phyloP scores from a whole-genome alignment of 495 filamentous ascomycete genomes.

The Hypoxylon cercidicola region DNA sequence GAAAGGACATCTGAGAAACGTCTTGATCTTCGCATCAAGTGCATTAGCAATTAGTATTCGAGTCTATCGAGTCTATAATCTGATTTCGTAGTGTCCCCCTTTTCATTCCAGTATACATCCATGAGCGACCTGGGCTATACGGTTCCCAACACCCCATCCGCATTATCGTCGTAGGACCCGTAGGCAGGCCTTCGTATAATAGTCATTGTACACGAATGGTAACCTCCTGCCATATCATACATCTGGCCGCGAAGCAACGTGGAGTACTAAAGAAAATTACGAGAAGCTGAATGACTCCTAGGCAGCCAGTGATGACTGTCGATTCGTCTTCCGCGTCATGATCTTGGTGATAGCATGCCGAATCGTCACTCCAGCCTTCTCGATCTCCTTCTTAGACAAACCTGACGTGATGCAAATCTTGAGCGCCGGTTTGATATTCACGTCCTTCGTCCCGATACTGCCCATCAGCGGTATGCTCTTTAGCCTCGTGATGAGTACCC shows the following conservation, averaged over 20 bases:
- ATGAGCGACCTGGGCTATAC: constrained; percentile 4
- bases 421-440: constrained; percentile 76
- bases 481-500: constrained; percentile 85
- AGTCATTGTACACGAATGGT: constrained; percentile 18
- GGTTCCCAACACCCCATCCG: constrained; percentile 8
- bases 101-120: constrained; percentile 23
- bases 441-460: constrained; percentile 65
- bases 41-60: constrained; percentile 48
- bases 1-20: background rate
- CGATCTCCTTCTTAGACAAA: constrained; percentile 90
- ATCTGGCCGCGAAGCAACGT: constrained; percentile 16
- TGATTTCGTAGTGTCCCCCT: constrained; percentile 18
- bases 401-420: constrained; percentile 92
- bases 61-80: constrained; percentile 40
- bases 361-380: constrained; percentile 88
- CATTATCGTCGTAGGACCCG: constrained; percentile 14
- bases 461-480: constrained; percentile 76
- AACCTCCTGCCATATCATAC: constrained; percentile 13
- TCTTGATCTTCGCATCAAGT: background rate
- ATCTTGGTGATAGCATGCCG: constrained; percentile 96
- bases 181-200: constrained; percentile 17
- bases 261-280: constrained; percentile 13
- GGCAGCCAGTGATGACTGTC: constrained; percentile 38
- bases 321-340: constrained; percentile 63
- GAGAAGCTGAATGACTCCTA: constrained; percentile 38